These are phyloP conservation scores for Pythium rhizo-oryzae DNA, from an alignment of 352 stramenopile species.

Conservation along the genomic window DNA sequence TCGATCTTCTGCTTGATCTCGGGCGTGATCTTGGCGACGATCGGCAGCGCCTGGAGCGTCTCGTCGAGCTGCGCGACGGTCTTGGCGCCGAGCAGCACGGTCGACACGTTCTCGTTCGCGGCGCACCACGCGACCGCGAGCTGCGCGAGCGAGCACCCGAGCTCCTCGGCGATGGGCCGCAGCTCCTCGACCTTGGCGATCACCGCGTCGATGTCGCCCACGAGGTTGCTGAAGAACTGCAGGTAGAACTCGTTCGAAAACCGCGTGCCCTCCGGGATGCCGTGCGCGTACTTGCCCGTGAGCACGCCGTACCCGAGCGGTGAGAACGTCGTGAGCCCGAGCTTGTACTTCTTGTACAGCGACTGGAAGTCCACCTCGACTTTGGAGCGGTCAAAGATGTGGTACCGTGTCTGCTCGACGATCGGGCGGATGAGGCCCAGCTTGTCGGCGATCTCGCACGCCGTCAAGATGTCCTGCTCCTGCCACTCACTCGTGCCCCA, in stretches of 20 bases:
- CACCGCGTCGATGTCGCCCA: slow-evolving; percentile 33
- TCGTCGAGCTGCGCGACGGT: slow-evolving; percentile 47
- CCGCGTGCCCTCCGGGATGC: neutral
- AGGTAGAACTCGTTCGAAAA: slow-evolving; percentile 26
- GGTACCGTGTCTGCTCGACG: slow-evolving; percentile 58
- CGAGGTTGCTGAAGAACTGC: slow-evolving; percentile 43
- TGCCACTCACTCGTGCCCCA: slow-evolving; percentile 63
- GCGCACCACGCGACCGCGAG: slow-evolving; percentile 49
- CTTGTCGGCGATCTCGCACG: slow-evolving; percentile 36
- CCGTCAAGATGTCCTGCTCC: slow-evolving; percentile 43
- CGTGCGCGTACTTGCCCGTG: slow-evolving; percentile 20
- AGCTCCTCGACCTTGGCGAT: slow-evolving; percentile 32
- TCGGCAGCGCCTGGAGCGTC: slow-evolving; percentile 38
- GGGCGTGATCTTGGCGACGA: slow-evolving; percentile 41
- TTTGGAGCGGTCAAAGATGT: slow-evolving; percentile 26
- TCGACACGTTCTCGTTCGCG: slow-evolving; percentile 46
- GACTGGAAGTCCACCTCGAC: neutral
- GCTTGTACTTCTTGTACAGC: neutral
- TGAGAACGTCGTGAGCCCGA: neutral
- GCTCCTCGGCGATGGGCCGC: slow-evolving; percentile 33
- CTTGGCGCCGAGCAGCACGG: slow-evolving; percentile 45
- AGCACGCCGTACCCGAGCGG: neutral
- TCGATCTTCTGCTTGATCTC: slow-evolving; percentile 43
- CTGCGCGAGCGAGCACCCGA: slow-evolving; percentile 41
- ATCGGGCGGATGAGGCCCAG: slow-evolving; percentile 36